Percentiles rank a stretch among this genome's conserved stretches.
Conservation (phyloP, 129 eudicot genomes). For the Artemisia tridentata region DNA sequence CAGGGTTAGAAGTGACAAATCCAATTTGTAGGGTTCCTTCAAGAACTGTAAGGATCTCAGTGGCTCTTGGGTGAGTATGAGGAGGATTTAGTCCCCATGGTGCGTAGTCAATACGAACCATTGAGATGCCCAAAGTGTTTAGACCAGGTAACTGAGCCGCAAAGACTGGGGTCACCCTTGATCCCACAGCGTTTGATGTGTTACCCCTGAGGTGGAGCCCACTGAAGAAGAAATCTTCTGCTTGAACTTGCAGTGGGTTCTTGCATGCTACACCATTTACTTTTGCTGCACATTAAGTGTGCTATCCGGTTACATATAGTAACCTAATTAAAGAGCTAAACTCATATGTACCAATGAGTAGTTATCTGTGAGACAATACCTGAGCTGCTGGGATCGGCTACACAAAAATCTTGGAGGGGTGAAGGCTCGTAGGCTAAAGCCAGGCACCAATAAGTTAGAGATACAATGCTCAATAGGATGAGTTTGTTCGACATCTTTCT, state of each 20-base stretch:
- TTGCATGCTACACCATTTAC: conserved; percentile 41
- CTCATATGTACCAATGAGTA: neutral
- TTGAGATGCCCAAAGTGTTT: conserved; percentile 42
- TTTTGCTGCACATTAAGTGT: conserved; percentile 22
- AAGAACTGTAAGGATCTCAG: conserved; percentile 37
- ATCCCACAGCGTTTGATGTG: conserved; percentile 40
- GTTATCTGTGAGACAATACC: conserved; percentile 21
- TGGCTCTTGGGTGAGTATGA: conserved; percentile 49
- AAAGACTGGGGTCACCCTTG: conserved; percentile 37
- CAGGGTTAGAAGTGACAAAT: conserved; percentile 42
- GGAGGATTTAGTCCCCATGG: conserved; percentile 48
- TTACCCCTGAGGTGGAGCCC: conserved; percentile 41
- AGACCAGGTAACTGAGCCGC: conserved; percentile 34
- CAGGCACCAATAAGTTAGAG: conserved; percentile 20
- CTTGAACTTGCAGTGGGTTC: conserved; percentile 31
- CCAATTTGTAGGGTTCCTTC: conserved; percentile 42
- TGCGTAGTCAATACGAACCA: conserved; percentile 42
- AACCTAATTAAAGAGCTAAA: neutral
- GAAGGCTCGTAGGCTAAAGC: conserved; percentile 35
- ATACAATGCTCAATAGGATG: neutral
- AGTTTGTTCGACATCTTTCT: conserved; percentile 11
- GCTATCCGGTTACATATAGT: neutral
- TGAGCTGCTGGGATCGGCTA: conserved; percentile 30
- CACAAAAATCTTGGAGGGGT: conserved; percentile 46
- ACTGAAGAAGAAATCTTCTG: conserved; percentile 39